Conservation (phyloP, 805 yeast species). For the Saccharomycopsis schoenii region DNA sequence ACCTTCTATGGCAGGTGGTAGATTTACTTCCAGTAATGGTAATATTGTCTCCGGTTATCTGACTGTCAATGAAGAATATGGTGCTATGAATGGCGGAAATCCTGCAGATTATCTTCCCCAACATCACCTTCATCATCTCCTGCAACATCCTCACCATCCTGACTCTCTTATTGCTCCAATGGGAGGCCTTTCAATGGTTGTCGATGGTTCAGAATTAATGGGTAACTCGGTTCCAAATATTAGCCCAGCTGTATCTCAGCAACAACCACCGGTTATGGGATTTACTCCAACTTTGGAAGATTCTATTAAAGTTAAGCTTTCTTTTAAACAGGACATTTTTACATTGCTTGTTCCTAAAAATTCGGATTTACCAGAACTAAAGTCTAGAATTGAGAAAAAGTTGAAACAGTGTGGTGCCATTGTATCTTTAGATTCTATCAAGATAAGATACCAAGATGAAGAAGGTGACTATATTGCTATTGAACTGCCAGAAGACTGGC, state of each 20-base stretch:
- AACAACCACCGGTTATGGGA: neutral
- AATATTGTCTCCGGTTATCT: neutral
- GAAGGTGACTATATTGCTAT: constrained; percentile 89
- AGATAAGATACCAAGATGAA: constrained; percentile 81
- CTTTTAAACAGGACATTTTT: constrained; percentile 43
- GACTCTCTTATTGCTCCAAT: neutral
- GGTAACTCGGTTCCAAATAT: neutral
- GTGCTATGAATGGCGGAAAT: neutral
- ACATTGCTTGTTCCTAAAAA: constrained; percentile 53
- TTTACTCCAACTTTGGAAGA: constrained; percentile 27
- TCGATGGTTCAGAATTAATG: neutral
- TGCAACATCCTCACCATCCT: neutral
- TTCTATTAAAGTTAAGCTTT: constrained; percentile 31
- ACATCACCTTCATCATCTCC: neutral
- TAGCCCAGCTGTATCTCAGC: neutral
- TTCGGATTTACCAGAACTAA: constrained; percentile 41
- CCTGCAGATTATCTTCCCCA: neutral
- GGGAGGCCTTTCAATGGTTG: neutral
- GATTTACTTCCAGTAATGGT: neutral
- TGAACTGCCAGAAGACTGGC: constrained; percentile 82
- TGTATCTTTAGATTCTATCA: constrained; percentile 30
- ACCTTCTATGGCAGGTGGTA: neutral
- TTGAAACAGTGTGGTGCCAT: constrained; percentile 42
- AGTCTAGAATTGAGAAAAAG: constrained; percentile 48
- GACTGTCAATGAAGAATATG: neutral